These are phyloP conservation scores for Vigna reflexopilosa DNA, from an alignment of 306 rosid species.

Conservation along the genomic window DNA sequence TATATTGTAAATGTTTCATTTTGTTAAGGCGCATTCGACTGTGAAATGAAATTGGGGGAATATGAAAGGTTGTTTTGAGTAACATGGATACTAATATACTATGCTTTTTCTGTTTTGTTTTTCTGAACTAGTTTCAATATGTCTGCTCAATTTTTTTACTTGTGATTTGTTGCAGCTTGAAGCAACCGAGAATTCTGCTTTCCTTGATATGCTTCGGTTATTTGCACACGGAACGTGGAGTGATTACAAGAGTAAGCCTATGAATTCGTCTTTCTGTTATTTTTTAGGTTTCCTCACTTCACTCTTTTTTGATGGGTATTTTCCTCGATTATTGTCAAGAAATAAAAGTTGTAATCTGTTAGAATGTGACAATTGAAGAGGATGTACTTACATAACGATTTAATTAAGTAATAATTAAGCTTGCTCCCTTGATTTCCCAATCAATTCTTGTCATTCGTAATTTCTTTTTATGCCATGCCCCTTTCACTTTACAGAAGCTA, in stretches of 20 bases:
- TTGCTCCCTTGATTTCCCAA: not conserved
- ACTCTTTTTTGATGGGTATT: not conserved
- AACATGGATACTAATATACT: not conserved
- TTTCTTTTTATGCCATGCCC: not conserved
- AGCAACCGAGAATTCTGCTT: conserved; percentile 66
- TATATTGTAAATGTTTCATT: not conserved
- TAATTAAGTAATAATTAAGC: not conserved
- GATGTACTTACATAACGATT: not conserved
- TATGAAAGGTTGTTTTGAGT: not conserved
- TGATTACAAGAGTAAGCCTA: conserved; percentile 84
- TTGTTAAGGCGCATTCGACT: not conserved
- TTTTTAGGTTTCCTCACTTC: not conserved
- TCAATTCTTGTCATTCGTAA: not conserved
- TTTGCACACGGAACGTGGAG: conserved; percentile 97
- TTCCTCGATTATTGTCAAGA: not conserved
- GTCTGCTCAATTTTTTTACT: not conserved
- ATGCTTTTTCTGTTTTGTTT: not conserved
- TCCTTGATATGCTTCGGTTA: conserved; percentile 80
- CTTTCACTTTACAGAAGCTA: not conserved
- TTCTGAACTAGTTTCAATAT: not conserved
- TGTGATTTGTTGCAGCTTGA: conserved; percentile 64
- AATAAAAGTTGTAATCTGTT: not conserved
- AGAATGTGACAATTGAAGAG: not conserved
- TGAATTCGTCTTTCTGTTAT: not conserved
- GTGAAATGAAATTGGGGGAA: not conserved